phyloP scores from a whole-genome alignment of 2,329 filamentous ascomycete species.

The Coleophoma cylindrospora region DNA sequence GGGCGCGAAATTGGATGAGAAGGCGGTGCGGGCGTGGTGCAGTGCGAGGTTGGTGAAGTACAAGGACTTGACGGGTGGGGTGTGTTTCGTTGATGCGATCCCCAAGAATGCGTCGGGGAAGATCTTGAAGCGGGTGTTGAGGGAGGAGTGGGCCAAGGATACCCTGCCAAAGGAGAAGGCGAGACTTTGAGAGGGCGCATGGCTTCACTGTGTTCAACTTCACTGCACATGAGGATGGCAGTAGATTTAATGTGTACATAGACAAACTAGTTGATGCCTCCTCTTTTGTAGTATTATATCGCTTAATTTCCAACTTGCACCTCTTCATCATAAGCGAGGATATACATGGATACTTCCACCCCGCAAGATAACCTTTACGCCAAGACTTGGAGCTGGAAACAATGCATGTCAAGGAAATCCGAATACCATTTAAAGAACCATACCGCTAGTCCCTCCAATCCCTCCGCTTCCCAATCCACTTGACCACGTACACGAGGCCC shows the following conservation, averaged over 20 bases:
- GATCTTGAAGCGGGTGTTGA: conserved; percentile 39
- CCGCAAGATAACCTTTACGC: too few relatives aligned
- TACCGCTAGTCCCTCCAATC: conserved; percentile 20
- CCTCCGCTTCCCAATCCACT: conserved; percentile 46
- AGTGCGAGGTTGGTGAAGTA: conserved; percentile 54
- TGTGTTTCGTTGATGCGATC: conserved; percentile 62
- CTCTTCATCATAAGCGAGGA: too few relatives aligned
- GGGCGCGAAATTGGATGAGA: conserved; percentile 23
- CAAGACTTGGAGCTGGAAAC: too few relatives aligned
- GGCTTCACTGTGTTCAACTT: too few relatives aligned
- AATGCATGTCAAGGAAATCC: too few relatives aligned
- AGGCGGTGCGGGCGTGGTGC: conserved; percentile 52
- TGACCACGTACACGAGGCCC: conserved; percentile 69
- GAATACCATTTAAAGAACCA: too few relatives aligned
- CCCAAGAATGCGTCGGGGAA: conserved; percentile 64
- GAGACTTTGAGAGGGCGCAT: conserved; percentile 2
- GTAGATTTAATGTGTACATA: too few relatives aligned
- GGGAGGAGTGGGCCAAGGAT: conserved; percentile 8
- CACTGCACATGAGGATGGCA: too few relatives aligned
- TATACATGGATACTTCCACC: too few relatives aligned
- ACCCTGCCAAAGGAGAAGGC: conserved; percentile 4
- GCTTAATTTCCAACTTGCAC: too few relatives aligned
- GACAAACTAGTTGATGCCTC: too few relatives aligned
- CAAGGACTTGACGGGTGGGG: conserved; percentile 66
- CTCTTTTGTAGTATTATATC: too few relatives aligned